Percentiles rank a stretch among this genome's conserved stretches.
phyloP scores from a whole-genome alignment of 2,329 filamentous ascomycete genomes.

The Pseudopyricularia cyperi region DNA sequence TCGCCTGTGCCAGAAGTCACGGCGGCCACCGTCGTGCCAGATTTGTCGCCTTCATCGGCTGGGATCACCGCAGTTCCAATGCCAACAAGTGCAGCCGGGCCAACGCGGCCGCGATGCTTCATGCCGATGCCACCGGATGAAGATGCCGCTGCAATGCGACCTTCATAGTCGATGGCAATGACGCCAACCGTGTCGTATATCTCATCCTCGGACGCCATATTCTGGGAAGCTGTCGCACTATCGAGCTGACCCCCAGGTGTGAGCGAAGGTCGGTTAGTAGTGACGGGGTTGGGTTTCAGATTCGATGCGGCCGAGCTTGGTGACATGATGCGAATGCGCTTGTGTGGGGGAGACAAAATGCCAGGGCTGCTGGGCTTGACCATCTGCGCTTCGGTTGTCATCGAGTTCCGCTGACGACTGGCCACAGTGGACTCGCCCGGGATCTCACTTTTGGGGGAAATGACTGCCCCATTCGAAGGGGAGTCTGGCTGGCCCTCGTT shows the following conservation, averaged over 20 bases:
- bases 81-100: slow-evolving; percentile 84
- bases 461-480: slow-evolving; percentile 18
- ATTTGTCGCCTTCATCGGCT: slow-evolving; percentile 53
- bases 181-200: slow-evolving; percentile 93
- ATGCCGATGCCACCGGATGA: slow-evolving; percentile 97
- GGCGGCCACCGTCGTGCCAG: slow-evolving; percentile 59
- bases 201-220: slow-evolving; percentile 33
- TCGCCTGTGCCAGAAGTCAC: slow-evolving; percentile 94
- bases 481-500: slow-evolving; percentile 51
- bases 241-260: not conserved
- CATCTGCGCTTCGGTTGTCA: not conserved
- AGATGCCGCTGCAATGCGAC: slow-evolving; percentile 84
- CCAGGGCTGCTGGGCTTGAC: no score
- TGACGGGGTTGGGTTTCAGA: not conserved
- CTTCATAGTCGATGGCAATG: slow-evolving; percentile 76
- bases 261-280: not conserved
- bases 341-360: not conserved
- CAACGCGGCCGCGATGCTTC: slow-evolving; percentile 87
- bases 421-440: not conserved
- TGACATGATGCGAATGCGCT: not conserved
- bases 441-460: not conserved
- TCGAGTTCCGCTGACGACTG: not conserved
- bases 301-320: not conserved
- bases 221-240: not conserved
- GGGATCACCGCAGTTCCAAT: slow-evolving; percentile 87